Evolutionary conservation across 169 alveolate species (phyloP), one percentile per base, ranked within the genome.

Genomic region (Plasmodium billcollinsi): DNA sequence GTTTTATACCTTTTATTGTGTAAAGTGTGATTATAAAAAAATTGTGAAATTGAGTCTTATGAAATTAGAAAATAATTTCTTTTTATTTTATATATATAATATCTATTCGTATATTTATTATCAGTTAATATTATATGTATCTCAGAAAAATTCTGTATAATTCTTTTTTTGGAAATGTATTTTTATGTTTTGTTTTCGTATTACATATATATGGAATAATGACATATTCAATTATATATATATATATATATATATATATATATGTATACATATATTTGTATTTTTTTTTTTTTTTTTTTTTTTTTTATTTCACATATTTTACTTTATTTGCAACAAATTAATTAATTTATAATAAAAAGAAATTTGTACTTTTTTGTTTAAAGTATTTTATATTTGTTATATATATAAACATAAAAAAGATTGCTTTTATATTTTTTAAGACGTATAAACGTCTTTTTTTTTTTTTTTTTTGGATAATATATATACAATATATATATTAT

Each of bases 51-150:
- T 69, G 21, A 56, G 74, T 18, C 59, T 54, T 70, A 83, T 83
- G 91, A 83, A 69, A 26, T 69, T 83, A 62, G 85, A 83, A 83
- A 83, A 69, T 75, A 83, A 83, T 72, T 43, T 69, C 47, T 74
- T 74, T 3, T 58, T 69, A 56, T 83, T 83, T 83, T 83, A 83
- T 83, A 52, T 83, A 24, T 83, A 83, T 83, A 54, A 83, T 29
- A 83, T 58, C 43, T 83, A 83, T 67, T 83, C 62, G 1, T 83
- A 83, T 69, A 45, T 83, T 20, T 83, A 83, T 52, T 69, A 67
- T 52, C 80, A 63, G 33, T 49, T 83, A 39, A 69, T 70, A 39
- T 54, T 54, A 43, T 49, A 65, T 45, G 65, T 78, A 43, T 63
- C 78, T 43, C 61, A 26, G 47, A 65, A 52, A 67, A 21, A 74